phyloP scores from a whole-genome alignment of 2,329 filamentous ascomycete species.

The Cordyceps farinosa region DNA sequence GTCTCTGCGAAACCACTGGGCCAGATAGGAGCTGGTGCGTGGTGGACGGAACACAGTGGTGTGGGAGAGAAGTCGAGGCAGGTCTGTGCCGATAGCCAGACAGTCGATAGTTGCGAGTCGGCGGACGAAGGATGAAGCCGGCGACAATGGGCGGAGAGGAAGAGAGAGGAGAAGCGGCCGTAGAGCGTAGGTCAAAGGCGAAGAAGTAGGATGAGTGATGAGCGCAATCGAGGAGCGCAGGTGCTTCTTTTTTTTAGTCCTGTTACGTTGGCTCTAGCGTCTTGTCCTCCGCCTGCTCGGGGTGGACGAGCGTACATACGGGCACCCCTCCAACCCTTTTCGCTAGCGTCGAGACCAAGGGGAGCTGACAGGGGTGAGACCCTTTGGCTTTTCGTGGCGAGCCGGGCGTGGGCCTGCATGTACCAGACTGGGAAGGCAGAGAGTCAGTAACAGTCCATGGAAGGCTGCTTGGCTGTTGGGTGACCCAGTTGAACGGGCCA shows the following conservation, averaged over 20 bases:
- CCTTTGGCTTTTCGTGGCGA: slow-evolving; percentile 3
- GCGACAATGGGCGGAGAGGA: background rate
- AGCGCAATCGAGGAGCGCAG: slow-evolving; percentile 3
- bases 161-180: background rate
- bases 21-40: slow-evolving; percentile 9
- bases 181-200: background rate
- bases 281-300: background rate
- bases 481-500: slow-evolving; percentile 11
- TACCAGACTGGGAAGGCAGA: slow-evolving; percentile 2
- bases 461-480: slow-evolving; percentile 2
- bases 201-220: background rate
- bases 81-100: background rate
- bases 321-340: background rate
- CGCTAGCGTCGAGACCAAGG: slow-evolving; percentile 6
- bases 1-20: background rate
- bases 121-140: background rate
- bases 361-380: slow-evolving; percentile 8
- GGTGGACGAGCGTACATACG: slow-evolving; percentile 12
- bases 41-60: background rate
- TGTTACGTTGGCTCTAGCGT: slow-evolving; percentile 15
- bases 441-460: background rate
- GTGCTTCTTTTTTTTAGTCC: slow-evolving; percentile 17
- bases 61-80: background rate
- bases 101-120: background rate
- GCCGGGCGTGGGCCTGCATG: slow-evolving; percentile 1